Percentiles rank a stretch among this genome's conserved stretches.
Evolutionary conservation across 257 asterid species (phyloP).

Genomic region (Coffea canephora): DNA sequence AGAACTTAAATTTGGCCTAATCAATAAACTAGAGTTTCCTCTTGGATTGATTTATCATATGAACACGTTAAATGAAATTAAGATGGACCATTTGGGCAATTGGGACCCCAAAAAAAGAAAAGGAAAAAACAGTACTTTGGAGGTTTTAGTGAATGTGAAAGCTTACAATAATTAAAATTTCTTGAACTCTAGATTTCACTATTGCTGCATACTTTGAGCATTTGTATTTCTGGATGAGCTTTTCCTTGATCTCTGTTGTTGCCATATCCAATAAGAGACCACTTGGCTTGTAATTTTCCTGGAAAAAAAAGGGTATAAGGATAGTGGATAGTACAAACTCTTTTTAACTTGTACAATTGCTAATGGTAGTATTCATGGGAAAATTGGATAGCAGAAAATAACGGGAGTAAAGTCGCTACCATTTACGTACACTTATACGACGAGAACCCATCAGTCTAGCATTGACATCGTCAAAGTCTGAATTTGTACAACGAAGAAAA

Average conservation of each 20-base stretch:
- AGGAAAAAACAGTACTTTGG: background rate
- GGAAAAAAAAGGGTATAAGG: background rate
- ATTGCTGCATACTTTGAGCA: conserved; percentile 41
- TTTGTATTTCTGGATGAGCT: conserved; percentile 61
- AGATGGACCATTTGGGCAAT: background rate
- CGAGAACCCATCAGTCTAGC: conserved; percentile 48
- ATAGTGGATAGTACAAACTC: too few species aligned
- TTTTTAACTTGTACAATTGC: too few species aligned
- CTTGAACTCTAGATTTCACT: conserved; percentile 40
- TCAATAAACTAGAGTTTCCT: background rate
- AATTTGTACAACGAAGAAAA: conserved; percentile 76
- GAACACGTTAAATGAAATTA: background rate
- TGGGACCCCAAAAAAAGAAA: background rate
- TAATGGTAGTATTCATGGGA: background rate
- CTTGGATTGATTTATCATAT: background rate
- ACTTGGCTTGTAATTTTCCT: conserved; percentile 36
- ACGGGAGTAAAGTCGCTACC: background rate
- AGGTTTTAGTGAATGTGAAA: background rate
- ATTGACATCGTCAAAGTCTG: conserved; percentile 73
- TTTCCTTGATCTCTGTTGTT: conserved; percentile 63
- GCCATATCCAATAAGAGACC: conserved; percentile 29
- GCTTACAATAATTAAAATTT: conserved; percentile 49
- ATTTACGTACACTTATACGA: conserved; percentile 39
- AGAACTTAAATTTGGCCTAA: background rate
- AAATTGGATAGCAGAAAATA: conserved; percentile 10